A percentile compares a stretch with the other conserved stretches of the same genome.
phyloP scores from a whole-genome alignment of 768 basidiomycete genomes.

The Russula griseocarnosa region DNA sequence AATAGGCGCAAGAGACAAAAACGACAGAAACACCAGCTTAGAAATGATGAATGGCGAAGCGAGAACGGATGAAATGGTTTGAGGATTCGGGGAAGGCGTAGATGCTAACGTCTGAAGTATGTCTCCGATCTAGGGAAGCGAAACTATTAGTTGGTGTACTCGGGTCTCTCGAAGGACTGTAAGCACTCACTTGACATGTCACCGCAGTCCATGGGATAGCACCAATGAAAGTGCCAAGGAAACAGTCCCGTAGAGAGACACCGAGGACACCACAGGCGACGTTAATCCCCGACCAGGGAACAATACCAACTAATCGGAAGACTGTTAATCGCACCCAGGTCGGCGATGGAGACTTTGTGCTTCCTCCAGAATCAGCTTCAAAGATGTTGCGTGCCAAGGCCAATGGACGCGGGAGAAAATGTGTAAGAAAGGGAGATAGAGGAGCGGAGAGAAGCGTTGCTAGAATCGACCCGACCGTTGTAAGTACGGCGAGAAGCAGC shows the following conservation, averaged over 20 bases:
- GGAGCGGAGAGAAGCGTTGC: constrained; percentile 80
- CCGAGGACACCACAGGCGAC: constrained; percentile 92
- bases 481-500: constrained; percentile 74
- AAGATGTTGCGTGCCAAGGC: constrained; percentile 80
- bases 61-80: constrained; percentile 82
- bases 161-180: neutral
- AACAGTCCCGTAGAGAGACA: constrained; percentile 68
- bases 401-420: constrained; percentile 78
- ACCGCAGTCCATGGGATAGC: constrained; percentile 87
- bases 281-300: constrained; percentile 97
- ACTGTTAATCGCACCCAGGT: constrained; percentile 84
- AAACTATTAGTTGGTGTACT: neutral
- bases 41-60: constrained; percentile 76
- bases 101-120: constrained; percentile 81
- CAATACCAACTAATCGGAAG: constrained; percentile 85
- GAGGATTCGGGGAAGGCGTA: constrained; percentile 61
- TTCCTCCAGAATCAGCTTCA: constrained; percentile 56
- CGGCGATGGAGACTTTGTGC: constrained; percentile 38
- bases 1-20: constrained; percentile 84
- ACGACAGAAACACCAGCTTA: constrained; percentile 79
- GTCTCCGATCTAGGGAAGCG: constrained; percentile 63
- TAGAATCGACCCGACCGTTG: constrained; percentile 79
- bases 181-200: constrained; percentile 70
- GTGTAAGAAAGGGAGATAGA: constrained; percentile 76
- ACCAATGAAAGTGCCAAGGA: constrained; percentile 80